Conservation (phyloP, 2,329 filamentous ascomycete genomes). For the Aspergillus melleus region DNA sequence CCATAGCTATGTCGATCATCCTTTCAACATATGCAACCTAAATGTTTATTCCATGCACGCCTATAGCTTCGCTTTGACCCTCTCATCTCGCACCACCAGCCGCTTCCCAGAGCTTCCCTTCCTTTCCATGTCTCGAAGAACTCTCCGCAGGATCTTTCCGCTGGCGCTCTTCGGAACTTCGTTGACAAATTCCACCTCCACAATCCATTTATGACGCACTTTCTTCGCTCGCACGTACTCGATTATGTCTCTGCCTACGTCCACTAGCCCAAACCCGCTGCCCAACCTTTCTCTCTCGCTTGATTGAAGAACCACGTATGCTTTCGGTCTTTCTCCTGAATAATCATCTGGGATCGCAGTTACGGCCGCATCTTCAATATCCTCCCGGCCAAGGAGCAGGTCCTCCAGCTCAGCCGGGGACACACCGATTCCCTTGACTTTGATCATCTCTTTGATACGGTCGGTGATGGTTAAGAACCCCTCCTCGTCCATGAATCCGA, state of each 20-base stretch:
- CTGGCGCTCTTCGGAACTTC: conserved; percentile 71
- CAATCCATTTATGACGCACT: conserved; percentile 51
- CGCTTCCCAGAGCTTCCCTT: conserved; percentile 1
- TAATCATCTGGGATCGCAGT: conserved; percentile 33
- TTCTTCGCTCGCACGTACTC: conserved; percentile 66
- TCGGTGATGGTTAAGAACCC: conserved; percentile 57
- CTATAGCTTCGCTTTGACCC: conserved; percentile 15
- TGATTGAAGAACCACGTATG: conserved; percentile 54
- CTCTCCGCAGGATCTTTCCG: conserved; percentile 69
- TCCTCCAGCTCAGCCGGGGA: conserved; percentile 65
- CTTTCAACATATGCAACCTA: neutral
- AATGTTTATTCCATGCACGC: neutral
- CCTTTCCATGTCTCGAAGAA: conserved; percentile 50
- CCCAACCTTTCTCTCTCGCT: neutral
- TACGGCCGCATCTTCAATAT: conserved; percentile 60
- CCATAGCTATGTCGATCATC: neutral
- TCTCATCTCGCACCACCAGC: conserved; percentile 14
- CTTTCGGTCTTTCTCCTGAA: conserved; percentile 58
- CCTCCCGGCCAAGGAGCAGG: conserved; percentile 57
- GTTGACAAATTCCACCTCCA: conserved; percentile 37
- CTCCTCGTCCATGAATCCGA: conserved; percentile 59
- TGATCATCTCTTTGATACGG: conserved; percentile 68
- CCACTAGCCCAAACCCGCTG: conserved; percentile 1
- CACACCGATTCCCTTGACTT: conserved; percentile 60
- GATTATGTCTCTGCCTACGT: conserved; percentile 49